A percentile compares a stretch with the other conserved stretches of the same genome.
Evolutionary conservation across 2,329 filamentous ascomycete genomes (phyloP).

Genomic region (Phyllosticta citrichinensis): DNA sequence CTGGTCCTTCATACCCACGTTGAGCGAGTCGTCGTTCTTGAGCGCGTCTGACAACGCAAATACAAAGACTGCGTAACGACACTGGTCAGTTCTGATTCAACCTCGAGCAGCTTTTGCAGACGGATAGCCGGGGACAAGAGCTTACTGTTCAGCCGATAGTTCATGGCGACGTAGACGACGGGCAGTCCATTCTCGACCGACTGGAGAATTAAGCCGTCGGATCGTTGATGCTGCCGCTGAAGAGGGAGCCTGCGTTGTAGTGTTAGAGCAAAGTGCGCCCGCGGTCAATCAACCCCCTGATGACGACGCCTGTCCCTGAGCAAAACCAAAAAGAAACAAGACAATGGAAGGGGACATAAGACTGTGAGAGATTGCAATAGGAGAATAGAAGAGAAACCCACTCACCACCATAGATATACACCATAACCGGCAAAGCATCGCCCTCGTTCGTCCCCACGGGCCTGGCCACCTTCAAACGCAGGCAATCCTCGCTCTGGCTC

Average conservation of each 20-base stretch:
- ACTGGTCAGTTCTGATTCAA: neutral
- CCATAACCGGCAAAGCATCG: conserved; percentile 41
- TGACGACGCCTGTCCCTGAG: too few species aligned
- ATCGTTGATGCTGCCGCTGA: conserved; percentile 23
- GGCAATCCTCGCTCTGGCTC: conserved; percentile 42
- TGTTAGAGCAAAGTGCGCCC: neutral
- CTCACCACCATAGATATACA: conserved; percentile 49
- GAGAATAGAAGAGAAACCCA: conserved; percentile 23
- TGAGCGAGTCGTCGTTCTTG: conserved; percentile 23
- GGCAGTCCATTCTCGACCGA: conserved; percentile 35
- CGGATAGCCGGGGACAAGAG: too few species aligned
- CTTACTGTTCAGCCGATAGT: conserved; percentile 26
- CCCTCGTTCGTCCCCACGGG: conserved; percentile 33
- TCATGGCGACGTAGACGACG: conserved; percentile 27
- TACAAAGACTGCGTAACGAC: conserved; percentile 21
- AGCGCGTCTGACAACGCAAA: conserved; percentile 27
- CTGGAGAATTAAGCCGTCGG: conserved; percentile 34
- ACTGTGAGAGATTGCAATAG: too few species aligned
- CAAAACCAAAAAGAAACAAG: neutral
- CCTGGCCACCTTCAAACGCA: conserved; percentile 51
- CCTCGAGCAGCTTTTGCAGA: too few species aligned
- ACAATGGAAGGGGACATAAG: too few species aligned
- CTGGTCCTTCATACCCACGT: conserved; percentile 31
- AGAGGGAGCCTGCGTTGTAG: conserved; percentile 15
- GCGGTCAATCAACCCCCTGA: too few species aligned